Evolutionary conservation across 768 basidiomycete species (phyloP).

Genomic region (Phaeotremella fagi): DNA sequence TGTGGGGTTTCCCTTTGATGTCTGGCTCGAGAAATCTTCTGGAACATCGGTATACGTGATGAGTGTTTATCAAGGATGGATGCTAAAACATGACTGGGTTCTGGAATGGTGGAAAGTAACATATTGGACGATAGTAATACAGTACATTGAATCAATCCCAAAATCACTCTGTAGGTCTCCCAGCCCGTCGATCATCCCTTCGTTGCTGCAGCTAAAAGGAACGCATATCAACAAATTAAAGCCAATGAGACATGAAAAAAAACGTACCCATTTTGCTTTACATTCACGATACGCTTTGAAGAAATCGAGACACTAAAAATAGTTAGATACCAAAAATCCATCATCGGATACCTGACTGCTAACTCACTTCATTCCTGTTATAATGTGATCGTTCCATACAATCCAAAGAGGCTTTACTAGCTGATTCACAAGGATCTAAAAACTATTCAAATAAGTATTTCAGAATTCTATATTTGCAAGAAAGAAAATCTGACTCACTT

Average conservation of each 20-base stretch:
- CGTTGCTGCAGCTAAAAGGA: constrained; percentile 32
- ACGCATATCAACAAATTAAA: constrained; percentile 8
- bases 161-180: not conserved
- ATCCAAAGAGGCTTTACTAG: constrained; percentile 42
- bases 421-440: constrained; percentile 47
- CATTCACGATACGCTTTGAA: constrained; percentile 43
- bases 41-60: no score
- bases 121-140: no score
- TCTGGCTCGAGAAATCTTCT: no score
- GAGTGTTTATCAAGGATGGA: no score
- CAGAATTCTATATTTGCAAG: no score
- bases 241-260: not conserved
- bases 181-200: constrained; percentile 31
- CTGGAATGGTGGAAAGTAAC: no score
- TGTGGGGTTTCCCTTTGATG: constrained; percentile 6
- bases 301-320: constrained; percentile 19
- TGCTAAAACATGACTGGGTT: no score
- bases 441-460: constrained; percentile 24
- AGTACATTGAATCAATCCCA: no score
- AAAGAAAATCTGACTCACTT: constrained; percentile 4
- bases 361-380: constrained; percentile 44
- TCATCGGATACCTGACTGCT: not conserved
- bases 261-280: constrained; percentile 46
- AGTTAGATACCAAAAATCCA: not conserved
- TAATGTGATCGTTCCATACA: constrained; percentile 46